phyloP scores from a whole-genome alignment of 257 asterid genomes.

The Nicotiana tomentosiformis region DNA sequence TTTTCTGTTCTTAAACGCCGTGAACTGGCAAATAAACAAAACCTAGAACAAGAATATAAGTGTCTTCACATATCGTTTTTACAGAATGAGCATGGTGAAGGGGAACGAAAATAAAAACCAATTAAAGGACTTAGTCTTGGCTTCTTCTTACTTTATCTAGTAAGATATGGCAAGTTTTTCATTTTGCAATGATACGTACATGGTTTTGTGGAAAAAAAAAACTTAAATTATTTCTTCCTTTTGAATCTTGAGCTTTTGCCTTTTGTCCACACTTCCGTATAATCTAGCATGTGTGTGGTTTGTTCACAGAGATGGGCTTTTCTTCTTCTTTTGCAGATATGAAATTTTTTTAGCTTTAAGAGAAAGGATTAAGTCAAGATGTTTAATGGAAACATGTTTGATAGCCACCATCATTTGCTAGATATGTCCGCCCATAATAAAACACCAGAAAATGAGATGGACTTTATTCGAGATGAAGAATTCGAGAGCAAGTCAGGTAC shows the following conservation, averaged over 20 bases:
- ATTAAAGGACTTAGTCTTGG: neutral
- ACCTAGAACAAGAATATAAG: neutral
- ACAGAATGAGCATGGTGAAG: neutral
- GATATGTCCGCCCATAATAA: slow-evolving; percentile 40
- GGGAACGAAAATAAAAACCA: neutral
- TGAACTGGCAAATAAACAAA: neutral
- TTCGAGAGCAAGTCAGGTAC: slow-evolving; percentile 59
- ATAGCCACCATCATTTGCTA: slow-evolving; percentile 52
- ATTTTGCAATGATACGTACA: neutral
- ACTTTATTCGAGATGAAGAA: slow-evolving; percentile 49
- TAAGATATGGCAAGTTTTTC: neutral
- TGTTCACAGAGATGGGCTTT: neutral
- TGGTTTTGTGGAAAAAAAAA: neutral
- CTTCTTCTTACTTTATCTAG: no score
- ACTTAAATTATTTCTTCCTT: neutral
- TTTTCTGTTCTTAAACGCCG: neutral
- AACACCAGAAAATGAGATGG: slow-evolving; percentile 51
- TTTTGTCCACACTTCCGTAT: slow-evolving; percentile 5
- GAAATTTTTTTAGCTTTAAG: neutral
- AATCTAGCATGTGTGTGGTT: slow-evolving; percentile 5
- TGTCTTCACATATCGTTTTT: neutral
- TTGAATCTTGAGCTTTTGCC: neutral
- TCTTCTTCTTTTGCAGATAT: neutral
- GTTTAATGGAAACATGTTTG: slow-evolving; percentile 65
- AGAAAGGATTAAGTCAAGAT: slow-evolving; percentile 15